Evolutionary conservation across 352 stramenopile species (phyloP).

Genomic region (Plasmopara halstedii): DNA sequence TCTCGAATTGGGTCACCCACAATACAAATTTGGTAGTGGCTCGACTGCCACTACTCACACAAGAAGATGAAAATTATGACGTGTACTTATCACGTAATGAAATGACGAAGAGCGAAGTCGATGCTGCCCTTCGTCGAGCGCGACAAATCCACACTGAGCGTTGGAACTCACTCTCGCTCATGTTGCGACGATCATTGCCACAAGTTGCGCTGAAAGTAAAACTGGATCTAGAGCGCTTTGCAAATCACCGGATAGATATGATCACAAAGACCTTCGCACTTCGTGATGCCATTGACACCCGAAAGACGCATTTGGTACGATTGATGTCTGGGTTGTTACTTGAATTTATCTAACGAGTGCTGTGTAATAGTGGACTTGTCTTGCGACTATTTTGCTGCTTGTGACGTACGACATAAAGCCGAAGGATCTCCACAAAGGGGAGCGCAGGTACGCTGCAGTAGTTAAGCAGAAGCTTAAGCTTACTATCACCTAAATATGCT

Average conservation of each 20-base stretch:
- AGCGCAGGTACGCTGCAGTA: slow-evolving; percentile 28
- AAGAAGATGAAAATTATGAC: slow-evolving; percentile 6
- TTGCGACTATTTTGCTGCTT: slow-evolving; percentile 57
- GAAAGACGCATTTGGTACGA: slow-evolving; percentile 51
- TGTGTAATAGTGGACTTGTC: slow-evolving; percentile 48
- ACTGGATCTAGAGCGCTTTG: slow-evolving; percentile 43
- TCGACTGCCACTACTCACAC: slow-evolving; percentile 19
- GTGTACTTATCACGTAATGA: slow-evolving; percentile 3
- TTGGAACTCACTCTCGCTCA: slow-evolving; percentile 58
- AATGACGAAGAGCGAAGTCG: slow-evolving; percentile 29
- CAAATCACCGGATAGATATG: slow-evolving; percentile 43
- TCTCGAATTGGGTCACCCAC: slow-evolving; percentile 65
- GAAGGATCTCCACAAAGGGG: slow-evolving; percentile 26
- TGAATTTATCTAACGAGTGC: no score
- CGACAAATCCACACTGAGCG: slow-evolving; percentile 52
- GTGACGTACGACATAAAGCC: slow-evolving; percentile 46
- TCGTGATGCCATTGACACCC: slow-evolving; percentile 54
- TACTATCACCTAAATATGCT: neutral
- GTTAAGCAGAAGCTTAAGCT: neutral
- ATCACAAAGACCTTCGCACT: slow-evolving; percentile 55
- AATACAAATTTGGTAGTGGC: slow-evolving; percentile 57
- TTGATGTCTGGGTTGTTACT: neutral
- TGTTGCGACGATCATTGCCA: slow-evolving; percentile 45
- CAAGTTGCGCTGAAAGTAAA: slow-evolving; percentile 43
- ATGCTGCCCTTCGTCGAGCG: slow-evolving; percentile 28